A percentile compares a stretch with the other conserved stretches of the same genome.
These are phyloP conservation scores for Sarcodon sp. DNA, from an alignment of 768 basidiomycete species.

Conservation along the genomic window DNA sequence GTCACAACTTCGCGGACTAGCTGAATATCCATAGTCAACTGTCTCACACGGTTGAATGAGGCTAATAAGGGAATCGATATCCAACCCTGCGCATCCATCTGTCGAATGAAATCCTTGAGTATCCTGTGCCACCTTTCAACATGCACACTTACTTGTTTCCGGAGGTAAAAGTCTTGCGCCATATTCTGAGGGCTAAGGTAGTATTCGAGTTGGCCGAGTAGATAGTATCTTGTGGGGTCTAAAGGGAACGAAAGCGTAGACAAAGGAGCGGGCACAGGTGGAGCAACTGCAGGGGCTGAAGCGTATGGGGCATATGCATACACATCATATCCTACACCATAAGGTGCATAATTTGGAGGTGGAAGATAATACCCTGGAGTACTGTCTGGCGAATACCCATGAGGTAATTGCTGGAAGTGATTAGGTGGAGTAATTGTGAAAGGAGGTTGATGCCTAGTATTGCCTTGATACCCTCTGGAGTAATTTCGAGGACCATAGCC, in stretches of 20 bases:
- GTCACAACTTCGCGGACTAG: slow-evolving; percentile 60
- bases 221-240: slow-evolving; percentile 52
- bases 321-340: slow-evolving; percentile 8
- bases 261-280: slow-evolving; percentile 32
- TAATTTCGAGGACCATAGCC: slow-evolving; percentile 17
- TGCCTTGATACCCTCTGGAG: slow-evolving; percentile 3
- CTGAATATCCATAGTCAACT: slow-evolving; percentile 42
- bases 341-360: slow-evolving; percentile 5
- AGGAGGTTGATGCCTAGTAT: slow-evolving; percentile 2
- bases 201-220: slow-evolving; percentile 83
- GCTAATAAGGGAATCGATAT: slow-evolving; percentile 71
- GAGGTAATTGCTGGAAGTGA: slow-evolving; percentile 11
- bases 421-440: slow-evolving; percentile 7
- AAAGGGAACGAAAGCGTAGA: slow-evolving; percentile 38
- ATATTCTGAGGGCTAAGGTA: slow-evolving; percentile 88
- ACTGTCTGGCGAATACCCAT: slow-evolving; percentile 1
- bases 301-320: slow-evolving; percentile 11
- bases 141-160: slow-evolving; percentile 48
- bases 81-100: slow-evolving; percentile 93
- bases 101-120: neutral
- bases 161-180: slow-evolving; percentile 75
- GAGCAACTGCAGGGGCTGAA: slow-evolving; percentile 18
- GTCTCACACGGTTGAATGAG: slow-evolving; percentile 76
- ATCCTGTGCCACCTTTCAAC: neutral
- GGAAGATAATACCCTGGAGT: slow-evolving; percentile 4